Percentiles rank a stretch among this genome's conserved stretches.
These are phyloP conservation scores for Syzygium malaccense DNA, from an alignment of 441 rosid species.

Conservation along the genomic window DNA sequence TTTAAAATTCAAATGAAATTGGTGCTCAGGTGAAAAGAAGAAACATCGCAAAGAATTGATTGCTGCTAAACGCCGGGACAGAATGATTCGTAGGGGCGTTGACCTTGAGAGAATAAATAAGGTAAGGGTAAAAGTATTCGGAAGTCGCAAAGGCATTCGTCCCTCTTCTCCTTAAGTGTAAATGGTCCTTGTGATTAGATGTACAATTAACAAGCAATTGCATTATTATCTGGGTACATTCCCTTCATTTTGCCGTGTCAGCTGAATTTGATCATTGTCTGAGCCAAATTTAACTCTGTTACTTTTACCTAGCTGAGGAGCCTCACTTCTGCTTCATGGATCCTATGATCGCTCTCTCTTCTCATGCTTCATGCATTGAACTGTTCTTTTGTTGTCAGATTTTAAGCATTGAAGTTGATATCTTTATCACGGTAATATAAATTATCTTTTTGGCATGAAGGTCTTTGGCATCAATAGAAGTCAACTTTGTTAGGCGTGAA, in stretches of 20 bases:
- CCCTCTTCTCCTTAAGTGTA: neutral
- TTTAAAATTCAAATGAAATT: neutral
- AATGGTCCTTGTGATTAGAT: neutral
- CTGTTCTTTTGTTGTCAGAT: neutral
- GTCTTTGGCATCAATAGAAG: neutral
- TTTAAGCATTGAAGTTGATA: neutral
- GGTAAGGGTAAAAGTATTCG: slow-evolving; percentile 21
- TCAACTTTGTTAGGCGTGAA: neutral
- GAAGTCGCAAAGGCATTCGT: neutral
- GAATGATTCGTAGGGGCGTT: slow-evolving; percentile 80
- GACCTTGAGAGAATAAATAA: slow-evolving; percentile 61
- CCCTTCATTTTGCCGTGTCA: neutral
- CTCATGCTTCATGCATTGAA: neutral
- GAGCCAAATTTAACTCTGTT: neutral
- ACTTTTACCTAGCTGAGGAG: neutral
- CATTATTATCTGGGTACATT: neutral
- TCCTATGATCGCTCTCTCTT: neutral
- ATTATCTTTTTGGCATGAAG: neutral
- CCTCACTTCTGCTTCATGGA: neutral
- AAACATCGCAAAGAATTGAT: slow-evolving; percentile 71
- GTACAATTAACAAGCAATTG: neutral
- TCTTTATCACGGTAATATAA: neutral
- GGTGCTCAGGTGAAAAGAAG: slow-evolving; percentile 63
- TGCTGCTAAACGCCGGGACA: slow-evolving; percentile 63
- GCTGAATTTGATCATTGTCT: neutral